Evolutionary conservation across 768 basidiomycete species (phyloP).

Genomic region (Pleurotus platypus): DNA sequence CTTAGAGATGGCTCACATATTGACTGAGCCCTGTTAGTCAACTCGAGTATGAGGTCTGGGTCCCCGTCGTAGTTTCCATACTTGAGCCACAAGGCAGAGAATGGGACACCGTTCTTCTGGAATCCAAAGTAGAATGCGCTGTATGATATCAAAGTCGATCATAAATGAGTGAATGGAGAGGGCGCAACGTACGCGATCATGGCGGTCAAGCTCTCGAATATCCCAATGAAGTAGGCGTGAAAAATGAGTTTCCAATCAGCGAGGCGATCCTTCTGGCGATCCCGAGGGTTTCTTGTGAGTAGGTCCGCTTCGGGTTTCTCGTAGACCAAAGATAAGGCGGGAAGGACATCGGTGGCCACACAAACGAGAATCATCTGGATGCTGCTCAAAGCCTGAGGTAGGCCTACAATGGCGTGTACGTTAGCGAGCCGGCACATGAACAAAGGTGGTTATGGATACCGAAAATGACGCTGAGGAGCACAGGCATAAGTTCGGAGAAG

Average conservation of each 20-base stretch:
- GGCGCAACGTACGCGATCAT: conserved; percentile 39
- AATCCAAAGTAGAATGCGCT: conserved; percentile 39
- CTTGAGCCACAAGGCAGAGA: conserved; percentile 40
- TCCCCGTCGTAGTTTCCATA: conserved; percentile 36
- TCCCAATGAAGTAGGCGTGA: conserved; percentile 57
- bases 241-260: conserved; percentile 48
- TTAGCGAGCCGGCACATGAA: background rate
- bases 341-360: conserved; percentile 54
- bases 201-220: conserved; percentile 43
- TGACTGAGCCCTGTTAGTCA: conserved; percentile 43
- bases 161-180: background rate
- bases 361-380: conserved; percentile 49
- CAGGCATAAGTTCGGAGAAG: conserved; percentile 62
- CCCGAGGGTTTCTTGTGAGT: conserved; percentile 49
- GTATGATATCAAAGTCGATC: background rate
- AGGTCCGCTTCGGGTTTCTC: conserved; percentile 63
- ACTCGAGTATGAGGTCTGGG: conserved; percentile 33
- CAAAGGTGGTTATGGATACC: conserved; percentile 9
- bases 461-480: conserved; percentile 43
- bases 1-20: conserved; percentile 25
- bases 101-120: conserved; percentile 42
- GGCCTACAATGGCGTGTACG: background rate
- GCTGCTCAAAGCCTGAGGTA: conserved; percentile 33
- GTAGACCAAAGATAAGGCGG: conserved; percentile 49
- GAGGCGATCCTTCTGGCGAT: conserved; percentile 52